Conservation (phyloP, 2,329 filamentous ascomycete species). For the Botryotinia calthae region DNA sequence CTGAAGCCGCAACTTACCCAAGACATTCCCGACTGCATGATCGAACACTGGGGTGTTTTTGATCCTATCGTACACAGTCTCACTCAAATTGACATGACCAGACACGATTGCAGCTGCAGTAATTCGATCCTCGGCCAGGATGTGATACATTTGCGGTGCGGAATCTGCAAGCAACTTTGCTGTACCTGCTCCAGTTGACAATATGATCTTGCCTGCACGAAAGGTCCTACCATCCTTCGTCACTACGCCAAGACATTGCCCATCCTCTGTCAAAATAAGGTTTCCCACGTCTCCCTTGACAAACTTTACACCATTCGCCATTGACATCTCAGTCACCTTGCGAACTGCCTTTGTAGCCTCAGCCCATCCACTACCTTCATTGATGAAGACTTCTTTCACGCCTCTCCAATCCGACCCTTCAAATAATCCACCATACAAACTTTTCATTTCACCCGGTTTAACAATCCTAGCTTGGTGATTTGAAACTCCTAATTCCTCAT, state of each 20-base stretch:
- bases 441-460: slow-evolving; percentile 42
- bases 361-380: slow-evolving; percentile 52
- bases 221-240: slow-evolving; percentile 47
- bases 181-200: slow-evolving; percentile 58
- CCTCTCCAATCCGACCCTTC: slow-evolving; percentile 40
- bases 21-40: slow-evolving; percentile 44
- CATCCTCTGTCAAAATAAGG: slow-evolving; percentile 48
- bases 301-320: slow-evolving; percentile 46
- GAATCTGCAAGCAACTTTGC: slow-evolving; percentile 52
- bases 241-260: slow-evolving; percentile 49
- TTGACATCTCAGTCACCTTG: slow-evolving; percentile 45
- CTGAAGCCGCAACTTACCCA: slow-evolving; percentile 39
- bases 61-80: slow-evolving; percentile 48
- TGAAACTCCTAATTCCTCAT: slow-evolving; percentile 40
- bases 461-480: slow-evolving; percentile 44
- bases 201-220: slow-evolving; percentile 51
- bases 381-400: slow-evolving; percentile 47
- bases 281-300: slow-evolving; percentile 44
- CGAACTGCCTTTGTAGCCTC: slow-evolving; percentile 49
- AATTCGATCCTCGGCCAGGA: slow-evolving; percentile 53
- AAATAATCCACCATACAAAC: slow-evolving; percentile 44
- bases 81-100: slow-evolving; percentile 47
- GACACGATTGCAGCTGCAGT: slow-evolving; percentile 56
- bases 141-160: slow-evolving; percentile 47
- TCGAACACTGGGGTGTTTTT: slow-evolving; percentile 53